phyloP scores from a whole-genome alignment of 1,284 basidiomycete species.

The Coniferiporia sulphurascens region DNA sequence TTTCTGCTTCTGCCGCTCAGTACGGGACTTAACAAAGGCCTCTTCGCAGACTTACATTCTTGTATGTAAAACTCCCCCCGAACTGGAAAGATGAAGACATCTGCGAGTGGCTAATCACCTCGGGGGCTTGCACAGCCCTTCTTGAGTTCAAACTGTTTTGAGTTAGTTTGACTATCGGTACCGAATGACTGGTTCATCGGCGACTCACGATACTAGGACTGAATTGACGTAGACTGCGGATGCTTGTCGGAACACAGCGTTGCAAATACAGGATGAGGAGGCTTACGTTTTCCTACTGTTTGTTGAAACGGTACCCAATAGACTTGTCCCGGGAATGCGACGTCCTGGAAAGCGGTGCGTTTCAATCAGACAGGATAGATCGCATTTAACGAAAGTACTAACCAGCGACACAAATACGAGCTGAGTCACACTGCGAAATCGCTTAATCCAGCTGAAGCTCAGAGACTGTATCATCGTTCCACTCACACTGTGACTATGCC shows the following conservation, averaged over 20 bases:
- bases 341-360: neutral
- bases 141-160: neutral
- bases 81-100: neutral
- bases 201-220: neutral
- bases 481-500: slow-evolving; percentile 3
- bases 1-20: neutral
- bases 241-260: no score
- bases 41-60: neutral
- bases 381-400: neutral
- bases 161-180: neutral
- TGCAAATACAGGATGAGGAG: neutral
- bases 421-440: neutral
- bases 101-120: neutral
- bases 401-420: slow-evolving; percentile 5
- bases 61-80: neutral
- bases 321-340: neutral
- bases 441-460: neutral
- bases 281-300: slow-evolving; percentile 7
- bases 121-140: neutral
- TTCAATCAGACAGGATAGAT: neutral
- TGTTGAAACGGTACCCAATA: slow-evolving; percentile 9
- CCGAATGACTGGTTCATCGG: neutral
- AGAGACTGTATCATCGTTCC: neutral
- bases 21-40: neutral
- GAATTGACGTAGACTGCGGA: slow-evolving; percentile 4